phyloP scores from a whole-genome alignment of 2,329 filamentous ascomycete genomes.

The Escovopsis sp. region DNA sequence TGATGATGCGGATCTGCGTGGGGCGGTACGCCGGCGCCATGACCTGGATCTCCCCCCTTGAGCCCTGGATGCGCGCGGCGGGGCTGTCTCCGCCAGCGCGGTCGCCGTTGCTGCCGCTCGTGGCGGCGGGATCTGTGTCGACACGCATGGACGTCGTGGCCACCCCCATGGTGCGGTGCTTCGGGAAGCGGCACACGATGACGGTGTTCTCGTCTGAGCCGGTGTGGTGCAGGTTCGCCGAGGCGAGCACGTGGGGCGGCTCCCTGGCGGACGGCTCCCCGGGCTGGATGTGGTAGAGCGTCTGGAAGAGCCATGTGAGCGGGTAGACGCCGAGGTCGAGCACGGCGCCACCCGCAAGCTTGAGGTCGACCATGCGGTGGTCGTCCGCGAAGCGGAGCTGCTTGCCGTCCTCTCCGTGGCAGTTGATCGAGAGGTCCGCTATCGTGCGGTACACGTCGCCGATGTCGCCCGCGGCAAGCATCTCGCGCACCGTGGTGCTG shows the following conservation, averaged over 20 bases:
- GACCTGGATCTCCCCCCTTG: constrained; percentile 70
- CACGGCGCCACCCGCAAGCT: constrained; percentile 68
- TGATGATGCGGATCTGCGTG: constrained; percentile 47
- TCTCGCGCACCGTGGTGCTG: constrained; percentile 57
- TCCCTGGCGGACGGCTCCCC: constrained; percentile 49
- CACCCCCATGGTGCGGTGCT: constrained; percentile 53
- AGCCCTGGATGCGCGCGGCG: constrained; percentile 65
- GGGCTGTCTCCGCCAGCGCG: too few species aligned
- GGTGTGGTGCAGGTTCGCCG: constrained; percentile 58
- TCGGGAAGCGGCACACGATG: constrained; percentile 62
- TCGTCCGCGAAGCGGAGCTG: constrained; percentile 40
- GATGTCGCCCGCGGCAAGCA: constrained; percentile 39
- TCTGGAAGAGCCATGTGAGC: constrained; percentile 82
- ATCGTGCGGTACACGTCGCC: constrained; percentile 46
- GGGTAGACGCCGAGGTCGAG: constrained; percentile 82
- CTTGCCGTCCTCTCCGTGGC: constrained; percentile 31
- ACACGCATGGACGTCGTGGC: constrained; percentile 52
- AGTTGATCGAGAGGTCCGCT: constrained; percentile 47
- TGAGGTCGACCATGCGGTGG: constrained; percentile 67
- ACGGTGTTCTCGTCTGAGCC: constrained; percentile 67
- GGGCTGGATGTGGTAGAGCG: constrained; percentile 66
- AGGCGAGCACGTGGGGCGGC: constrained; percentile 49
- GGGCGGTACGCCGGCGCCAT: constrained; percentile 57
- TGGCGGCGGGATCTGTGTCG: constrained; percentile 43
- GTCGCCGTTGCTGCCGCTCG: constrained; percentile 30